Percentiles rank a stretch among this genome's conserved stretches.
Evolutionary conservation across 2,329 filamentous ascomycete species (phyloP).

Genomic region (Penicillium palitans): DNA sequence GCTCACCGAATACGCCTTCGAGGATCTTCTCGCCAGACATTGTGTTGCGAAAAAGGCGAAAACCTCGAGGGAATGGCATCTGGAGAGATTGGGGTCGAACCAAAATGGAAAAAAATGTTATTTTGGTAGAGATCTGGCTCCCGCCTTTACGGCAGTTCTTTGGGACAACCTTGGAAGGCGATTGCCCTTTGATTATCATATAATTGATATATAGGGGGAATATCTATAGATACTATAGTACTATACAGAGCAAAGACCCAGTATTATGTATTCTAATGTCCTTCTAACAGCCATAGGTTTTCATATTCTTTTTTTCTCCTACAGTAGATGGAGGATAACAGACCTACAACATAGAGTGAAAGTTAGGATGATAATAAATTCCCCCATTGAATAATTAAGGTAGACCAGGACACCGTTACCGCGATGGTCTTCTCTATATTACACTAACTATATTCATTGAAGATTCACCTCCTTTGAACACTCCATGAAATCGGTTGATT

Average conservation of each 20-base stretch:
- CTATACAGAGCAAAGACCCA: not conserved
- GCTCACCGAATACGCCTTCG: conserved; percentile 63
- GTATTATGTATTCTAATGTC: not conserved
- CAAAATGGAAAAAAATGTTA: conserved; percentile 15
- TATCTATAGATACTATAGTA: not conserved
- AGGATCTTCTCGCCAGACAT: conserved; percentile 53
- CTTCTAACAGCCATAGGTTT: too few relatives aligned
- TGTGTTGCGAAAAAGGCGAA: conserved; percentile 35
- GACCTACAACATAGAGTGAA: too few relatives aligned
- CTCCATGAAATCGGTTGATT: too few relatives aligned
- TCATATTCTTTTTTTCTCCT: too few relatives aligned
- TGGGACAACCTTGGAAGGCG: not conserved
- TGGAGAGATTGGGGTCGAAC: conserved; percentile 10
- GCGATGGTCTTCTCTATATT: too few relatives aligned
- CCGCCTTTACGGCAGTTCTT: conserved; percentile 10
- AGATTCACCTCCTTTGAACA: too few relatives aligned
- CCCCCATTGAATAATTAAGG: too few relatives aligned
- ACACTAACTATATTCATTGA: too few relatives aligned
- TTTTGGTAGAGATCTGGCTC: conserved; percentile 7
- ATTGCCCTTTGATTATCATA: not conserved
- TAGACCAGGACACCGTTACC: too few relatives aligned
- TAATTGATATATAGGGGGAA: not conserved
- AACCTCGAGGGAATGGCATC: conserved; percentile 34
- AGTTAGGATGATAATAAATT: too few relatives aligned
- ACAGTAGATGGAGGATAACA: too few relatives aligned